Evolutionary conservation across 805 yeast genomes (phyloP).

Genomic region (Monosporozyma servazzii): DNA sequence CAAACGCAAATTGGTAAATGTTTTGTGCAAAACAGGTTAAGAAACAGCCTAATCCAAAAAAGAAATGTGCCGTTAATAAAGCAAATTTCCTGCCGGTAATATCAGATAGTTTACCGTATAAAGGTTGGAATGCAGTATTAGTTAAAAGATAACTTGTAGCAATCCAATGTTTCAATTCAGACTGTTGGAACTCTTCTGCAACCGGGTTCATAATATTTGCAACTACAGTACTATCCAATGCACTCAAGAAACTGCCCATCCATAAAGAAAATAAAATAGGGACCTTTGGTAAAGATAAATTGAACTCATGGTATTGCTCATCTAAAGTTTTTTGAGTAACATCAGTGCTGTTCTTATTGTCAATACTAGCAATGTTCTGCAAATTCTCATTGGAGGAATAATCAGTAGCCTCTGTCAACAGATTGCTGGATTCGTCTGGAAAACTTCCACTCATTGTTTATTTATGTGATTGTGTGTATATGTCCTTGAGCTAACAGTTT

Average conservation of each 20-base stretch:
- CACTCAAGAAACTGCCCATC: slow-evolving; percentile 39
- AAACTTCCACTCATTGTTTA: neutral
- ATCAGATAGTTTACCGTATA: slow-evolving; percentile 53
- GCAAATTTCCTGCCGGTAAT: slow-evolving; percentile 43
- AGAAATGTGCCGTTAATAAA: slow-evolving; percentile 32
- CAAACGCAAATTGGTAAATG: slow-evolving; percentile 36
- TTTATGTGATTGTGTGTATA: neutral
- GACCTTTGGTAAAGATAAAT: slow-evolving; percentile 20
- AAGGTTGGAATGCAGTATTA: slow-evolving; percentile 58
- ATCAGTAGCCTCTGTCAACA: slow-evolving; percentile 4
- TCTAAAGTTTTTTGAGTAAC: slow-evolving; percentile 11
- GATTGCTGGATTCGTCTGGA: slow-evolving; percentile 14
- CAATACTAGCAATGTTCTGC: neutral
- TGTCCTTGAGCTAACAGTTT: neutral
- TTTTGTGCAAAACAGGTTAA: slow-evolving; percentile 32
- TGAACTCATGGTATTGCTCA: slow-evolving; percentile 20
- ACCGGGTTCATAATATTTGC: slow-evolving; percentile 41
- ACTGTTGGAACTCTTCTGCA: slow-evolving; percentile 40
- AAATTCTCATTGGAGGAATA: neutral
- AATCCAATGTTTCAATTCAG: slow-evolving; percentile 50
- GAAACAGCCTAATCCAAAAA: slow-evolving; percentile 40
- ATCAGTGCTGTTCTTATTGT: neutral
- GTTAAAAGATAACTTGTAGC: slow-evolving; percentile 56
- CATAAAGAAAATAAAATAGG: slow-evolving; percentile 34
- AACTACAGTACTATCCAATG: slow-evolving; percentile 40